Evolutionary conservation across 2,329 filamentous ascomycete genomes (phyloP), one percentile per base, ranked within the genome.

Genomic region (Alternaria gaisen): DNA sequence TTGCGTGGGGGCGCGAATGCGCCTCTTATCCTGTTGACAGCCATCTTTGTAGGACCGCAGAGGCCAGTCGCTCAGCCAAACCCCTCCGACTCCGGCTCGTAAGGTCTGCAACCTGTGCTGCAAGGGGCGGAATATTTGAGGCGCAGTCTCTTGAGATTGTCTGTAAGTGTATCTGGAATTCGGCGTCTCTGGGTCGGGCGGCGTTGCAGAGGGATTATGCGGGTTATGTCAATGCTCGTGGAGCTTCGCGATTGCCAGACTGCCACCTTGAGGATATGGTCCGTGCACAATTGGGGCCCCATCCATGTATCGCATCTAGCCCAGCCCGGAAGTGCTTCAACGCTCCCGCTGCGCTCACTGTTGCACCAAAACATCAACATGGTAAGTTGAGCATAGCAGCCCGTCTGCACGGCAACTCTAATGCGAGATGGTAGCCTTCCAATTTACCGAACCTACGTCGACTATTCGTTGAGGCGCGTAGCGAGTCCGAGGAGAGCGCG

Each of bases 361-460:
- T 47, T 50, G 46, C 55, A 47, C 52, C 55, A 50, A 48, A 28
- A 53, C 46, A 56, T 54, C 51, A 51, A 63, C n/a, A 72, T 72
- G 70, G 70, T 68, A 24, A 53, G 68, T 56, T 14, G 28, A 24
- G 16, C 5, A 22, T 34, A 28, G 11, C 9, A 5, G 34, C 3
- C 12, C 12, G 10, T 46, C 6, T 41, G n/a, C 24, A 6, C 3
- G 2, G 8, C 16, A 12, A 12, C n/a, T 14, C 53, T 60, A 14
- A 60, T 20, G 18, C 34, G 24, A 18, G 9, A 18, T 20, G 14
- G n/a, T 5, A 85, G 82, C 74, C 91, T 83, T 91, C 91, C 40
- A 94, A 89, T 77, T 88, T 98, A 53, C 95, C 95, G 36, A 98
- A 99, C 76, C 86, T 99, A n/a, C 90, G 95, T 52, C 91, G 95